A percentile compares a stretch with the other conserved stretches of the same genome.
phyloP scores from a whole-genome alignment of 192 early-diverging fungal genomes.

The Rhizophagus prolifer region DNA sequence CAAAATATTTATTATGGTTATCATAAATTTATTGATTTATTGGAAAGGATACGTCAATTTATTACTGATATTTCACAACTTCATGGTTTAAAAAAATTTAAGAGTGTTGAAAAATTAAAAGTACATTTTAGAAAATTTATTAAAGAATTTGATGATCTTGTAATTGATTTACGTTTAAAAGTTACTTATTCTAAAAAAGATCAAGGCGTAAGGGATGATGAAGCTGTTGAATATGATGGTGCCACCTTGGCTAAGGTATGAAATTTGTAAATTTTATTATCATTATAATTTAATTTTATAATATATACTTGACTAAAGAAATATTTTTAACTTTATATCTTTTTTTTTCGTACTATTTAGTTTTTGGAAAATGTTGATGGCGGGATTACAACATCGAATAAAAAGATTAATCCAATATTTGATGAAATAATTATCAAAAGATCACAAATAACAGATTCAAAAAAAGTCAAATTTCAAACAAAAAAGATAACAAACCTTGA shows the following conservation, averaged over 20 bases:
- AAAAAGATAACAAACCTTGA: neutral
- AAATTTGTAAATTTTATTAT: neutral
- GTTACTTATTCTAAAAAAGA: constrained; percentile 9
- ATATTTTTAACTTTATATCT: neutral
- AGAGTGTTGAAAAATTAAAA: neutral
- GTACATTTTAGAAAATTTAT: neutral
- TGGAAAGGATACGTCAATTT: constrained; percentile 4
- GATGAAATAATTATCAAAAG: neutral
- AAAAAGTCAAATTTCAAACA: neutral
- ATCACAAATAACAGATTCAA: neutral
- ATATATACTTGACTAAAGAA: too few relatives aligned
- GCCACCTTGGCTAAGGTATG: neutral
- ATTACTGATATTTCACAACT: constrained; percentile 9
- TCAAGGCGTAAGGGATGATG: neutral
- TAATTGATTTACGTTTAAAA: neutral
- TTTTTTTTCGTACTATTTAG: neutral
- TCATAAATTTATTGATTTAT: neutral
- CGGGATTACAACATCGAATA: neutral
- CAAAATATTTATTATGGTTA: neutral
- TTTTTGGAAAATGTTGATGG: neutral
- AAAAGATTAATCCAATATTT: neutral
- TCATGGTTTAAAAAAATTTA: constrained; percentile 19
- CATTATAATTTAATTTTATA: too few relatives aligned
- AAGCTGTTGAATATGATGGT: neutral
- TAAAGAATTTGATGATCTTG: neutral